These are phyloP conservation scores for Cercospora zeina DNA, from an alignment of 2,329 filamentous ascomycete genomes.

Conservation along the genomic window DNA sequence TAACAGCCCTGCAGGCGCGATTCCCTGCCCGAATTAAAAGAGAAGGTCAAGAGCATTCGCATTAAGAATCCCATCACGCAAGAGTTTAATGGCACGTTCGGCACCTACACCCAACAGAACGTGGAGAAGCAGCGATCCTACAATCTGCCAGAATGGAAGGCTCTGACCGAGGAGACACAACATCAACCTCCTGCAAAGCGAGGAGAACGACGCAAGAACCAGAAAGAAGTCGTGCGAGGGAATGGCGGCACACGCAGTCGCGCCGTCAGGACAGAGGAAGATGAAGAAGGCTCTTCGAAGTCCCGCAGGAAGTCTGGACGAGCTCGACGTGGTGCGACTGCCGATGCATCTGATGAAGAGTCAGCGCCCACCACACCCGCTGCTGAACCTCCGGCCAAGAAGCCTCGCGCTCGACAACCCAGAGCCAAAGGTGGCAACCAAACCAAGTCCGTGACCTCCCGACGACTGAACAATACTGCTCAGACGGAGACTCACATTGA, in stretches of 20 bases:
- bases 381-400: conserved; percentile 54
- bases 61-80: conserved; percentile 98
- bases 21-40: conserved; percentile 72
- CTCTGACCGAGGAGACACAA: conserved; percentile 88
- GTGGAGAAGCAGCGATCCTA: conserved; percentile 95
- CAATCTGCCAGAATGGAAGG: conserved; percentile 94
- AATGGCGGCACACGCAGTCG: conserved; percentile 37
- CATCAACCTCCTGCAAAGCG: conserved; percentile 91
- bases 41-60: conserved; percentile 84
- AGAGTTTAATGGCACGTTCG: conserved; percentile 93
- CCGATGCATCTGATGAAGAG: conserved; percentile 37
- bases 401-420: conserved; percentile 52
- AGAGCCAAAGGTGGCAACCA: conserved; percentile 54
- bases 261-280: conserved; percentile 31
- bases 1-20: conserved; percentile 56
- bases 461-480: conserved; percentile 79
- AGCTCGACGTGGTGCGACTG: conserved; percentile 44
- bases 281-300: conserved; percentile 35
- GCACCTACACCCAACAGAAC: conserved; percentile 95
- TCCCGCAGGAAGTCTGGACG: conserved; percentile 54
- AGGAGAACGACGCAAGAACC: conserved; percentile 71
- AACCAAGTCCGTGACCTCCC: conserved; percentile 75
- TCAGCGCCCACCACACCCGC: conserved; percentile 37
- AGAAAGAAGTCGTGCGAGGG: conserved; percentile 49
- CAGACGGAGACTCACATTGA: conserved; percentile 79